phyloP scores from a whole-genome alignment of 768 basidiomycete genomes.

The Leccinum ochraceum region DNA sequence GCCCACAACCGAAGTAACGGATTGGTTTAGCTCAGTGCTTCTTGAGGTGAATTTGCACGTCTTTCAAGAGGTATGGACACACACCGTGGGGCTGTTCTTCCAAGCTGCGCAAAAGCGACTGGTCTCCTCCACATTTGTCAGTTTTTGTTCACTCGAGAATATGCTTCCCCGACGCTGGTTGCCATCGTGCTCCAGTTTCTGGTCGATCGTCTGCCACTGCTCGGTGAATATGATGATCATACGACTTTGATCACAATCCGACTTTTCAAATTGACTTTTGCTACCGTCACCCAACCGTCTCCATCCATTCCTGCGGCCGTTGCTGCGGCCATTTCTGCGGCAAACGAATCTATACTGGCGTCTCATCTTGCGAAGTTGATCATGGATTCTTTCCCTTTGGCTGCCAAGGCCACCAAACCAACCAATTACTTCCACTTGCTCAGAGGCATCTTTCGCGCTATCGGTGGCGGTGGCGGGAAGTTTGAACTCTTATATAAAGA shows the following conservation, averaged over 20 bases:
- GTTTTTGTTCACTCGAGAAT: slow-evolving; percentile 74
- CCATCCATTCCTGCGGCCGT: background rate
- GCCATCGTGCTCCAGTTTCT: slow-evolving; percentile 89
- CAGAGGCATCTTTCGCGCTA: slow-evolving; percentile 89
- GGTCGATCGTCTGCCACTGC: slow-evolving; percentile 72
- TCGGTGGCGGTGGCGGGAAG: slow-evolving; percentile 87
- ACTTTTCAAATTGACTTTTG: slow-evolving; percentile 94
- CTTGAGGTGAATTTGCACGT: slow-evolving; percentile 86
- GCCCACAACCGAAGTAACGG: slow-evolving; percentile 75
- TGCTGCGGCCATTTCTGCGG: slow-evolving; percentile 44
- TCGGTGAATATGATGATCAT: slow-evolving; percentile 84
- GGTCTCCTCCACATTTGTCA: slow-evolving; percentile 84
- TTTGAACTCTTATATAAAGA: slow-evolving; percentile 96
- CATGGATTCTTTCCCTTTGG: slow-evolving; percentile 94
- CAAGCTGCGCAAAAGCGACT: slow-evolving; percentile 72
- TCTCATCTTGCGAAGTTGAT: slow-evolving; percentile 90
- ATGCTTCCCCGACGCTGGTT: slow-evolving; percentile 76
- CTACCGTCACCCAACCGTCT: slow-evolving; percentile 64
- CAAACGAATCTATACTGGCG: slow-evolving; percentile 94
- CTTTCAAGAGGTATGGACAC: slow-evolving; percentile 96
- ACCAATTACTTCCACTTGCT: slow-evolving; percentile 92
- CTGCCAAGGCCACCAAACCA: slow-evolving; percentile 88
- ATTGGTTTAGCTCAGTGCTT: slow-evolving; percentile 74
- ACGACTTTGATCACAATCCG: slow-evolving; percentile 83
- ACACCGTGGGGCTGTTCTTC: slow-evolving; percentile 90